Conservation (phyloP, 192 early-diverging fungal species). For the Backusella circina region DNA sequence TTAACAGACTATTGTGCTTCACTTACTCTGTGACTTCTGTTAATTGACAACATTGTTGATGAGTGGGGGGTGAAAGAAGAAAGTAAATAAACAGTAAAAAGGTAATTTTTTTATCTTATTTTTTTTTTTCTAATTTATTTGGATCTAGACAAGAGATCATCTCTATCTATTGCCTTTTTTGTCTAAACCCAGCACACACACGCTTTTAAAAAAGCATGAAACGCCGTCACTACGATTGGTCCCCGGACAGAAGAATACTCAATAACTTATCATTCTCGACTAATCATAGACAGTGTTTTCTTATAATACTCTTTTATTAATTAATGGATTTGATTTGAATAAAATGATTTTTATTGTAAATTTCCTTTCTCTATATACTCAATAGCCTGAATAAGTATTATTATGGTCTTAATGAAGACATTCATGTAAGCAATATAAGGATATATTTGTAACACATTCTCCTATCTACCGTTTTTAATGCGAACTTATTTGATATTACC, state of each 20-base stretch:
- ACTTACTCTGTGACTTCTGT: slow-evolving; percentile 13
- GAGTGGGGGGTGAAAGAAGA: slow-evolving; percentile 5
- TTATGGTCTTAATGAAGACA: too few relatives aligned
- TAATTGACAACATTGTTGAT: not conserved
- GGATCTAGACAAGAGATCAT: slow-evolving; percentile 2
- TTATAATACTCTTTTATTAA: not conserved
- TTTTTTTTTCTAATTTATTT: not conserved
- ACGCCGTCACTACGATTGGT: not conserved
- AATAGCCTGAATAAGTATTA: too few relatives aligned
- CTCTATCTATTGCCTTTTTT: slow-evolving; percentile 3
- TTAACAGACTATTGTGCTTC: not conserved
- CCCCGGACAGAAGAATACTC: not conserved
- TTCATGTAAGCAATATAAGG: too few relatives aligned
- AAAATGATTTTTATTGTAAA: too few relatives aligned
- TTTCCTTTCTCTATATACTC: too few relatives aligned
- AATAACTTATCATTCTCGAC: not conserved
- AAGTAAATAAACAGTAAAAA: not conserved
- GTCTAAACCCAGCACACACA: not conserved
- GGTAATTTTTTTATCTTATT: slow-evolving; percentile 1
- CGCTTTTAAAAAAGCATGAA: not conserved
- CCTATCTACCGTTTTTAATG: too few relatives aligned
- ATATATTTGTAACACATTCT: too few relatives aligned
- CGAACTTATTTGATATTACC: too few relatives aligned
- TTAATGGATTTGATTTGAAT: not conserved
- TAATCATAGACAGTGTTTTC: not conserved